These are phyloP conservation scores for Evernia prunastri DNA, from an alignment of 495 filamentous ascomycete species.

Conservation along the genomic window DNA sequence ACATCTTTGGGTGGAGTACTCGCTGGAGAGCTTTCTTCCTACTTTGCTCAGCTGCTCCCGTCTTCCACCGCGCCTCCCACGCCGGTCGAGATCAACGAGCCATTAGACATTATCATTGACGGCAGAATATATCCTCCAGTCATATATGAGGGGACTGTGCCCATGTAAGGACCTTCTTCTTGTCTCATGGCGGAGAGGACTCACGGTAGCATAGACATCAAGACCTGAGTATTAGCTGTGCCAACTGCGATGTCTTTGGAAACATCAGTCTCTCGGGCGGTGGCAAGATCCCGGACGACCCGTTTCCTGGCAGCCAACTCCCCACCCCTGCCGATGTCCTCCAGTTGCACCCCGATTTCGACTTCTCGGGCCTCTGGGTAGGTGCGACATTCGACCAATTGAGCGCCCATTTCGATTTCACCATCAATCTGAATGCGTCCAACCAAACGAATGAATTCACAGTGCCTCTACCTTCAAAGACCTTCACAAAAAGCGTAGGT, in stretches of 20 bases:
- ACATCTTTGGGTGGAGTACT: conserved; percentile 4
- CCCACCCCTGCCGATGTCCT: conserved; percentile 11
- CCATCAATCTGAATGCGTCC: conserved; percentile 11
- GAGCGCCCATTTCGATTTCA: conserved; percentile 14
- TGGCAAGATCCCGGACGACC: conserved; percentile 2
- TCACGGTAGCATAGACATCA: background rate
- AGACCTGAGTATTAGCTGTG: conserved; percentile 9
- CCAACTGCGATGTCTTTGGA: conserved; percentile 10
- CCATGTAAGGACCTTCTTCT: background rate
- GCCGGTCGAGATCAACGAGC: conserved; percentile 8
- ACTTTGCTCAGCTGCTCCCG: conserved; percentile 1
- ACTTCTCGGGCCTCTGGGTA: conserved; percentile 15
- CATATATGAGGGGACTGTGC: background rate
- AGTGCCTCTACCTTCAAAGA: conserved; percentile 7
- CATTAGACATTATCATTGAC: conserved; percentile 6
- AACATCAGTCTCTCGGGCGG: conserved; percentile 16
- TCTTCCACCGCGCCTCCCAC: conserved; percentile 1
- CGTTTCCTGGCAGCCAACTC: background rate
- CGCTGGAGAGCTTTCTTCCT: background rate
- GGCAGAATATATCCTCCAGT: conserved; percentile 7
- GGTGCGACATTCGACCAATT: conserved; percentile 15
- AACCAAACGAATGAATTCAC: conserved; percentile 10
- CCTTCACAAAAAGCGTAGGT: conserved; percentile 1
- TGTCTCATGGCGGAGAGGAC: background rate
- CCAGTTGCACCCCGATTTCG: conserved; percentile 22